phyloP scores from a whole-genome alignment of 176 grass and related monocot genomes.

The Oryza meyeriana region DNA sequence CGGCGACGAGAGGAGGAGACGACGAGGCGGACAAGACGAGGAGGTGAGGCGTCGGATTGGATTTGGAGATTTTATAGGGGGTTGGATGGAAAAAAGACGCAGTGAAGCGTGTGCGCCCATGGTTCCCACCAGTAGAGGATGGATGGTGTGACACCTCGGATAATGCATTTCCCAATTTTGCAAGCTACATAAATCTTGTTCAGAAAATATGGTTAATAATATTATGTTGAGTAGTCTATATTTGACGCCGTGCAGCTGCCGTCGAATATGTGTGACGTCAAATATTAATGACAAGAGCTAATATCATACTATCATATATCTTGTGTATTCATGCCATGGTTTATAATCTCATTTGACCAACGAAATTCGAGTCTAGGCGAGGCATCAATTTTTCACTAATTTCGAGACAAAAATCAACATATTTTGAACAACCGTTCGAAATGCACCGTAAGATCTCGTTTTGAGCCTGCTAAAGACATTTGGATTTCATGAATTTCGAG shows the following conservation, averaged over 20 bases:
- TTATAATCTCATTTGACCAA: background rate
- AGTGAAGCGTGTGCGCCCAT: conserved; percentile 20
- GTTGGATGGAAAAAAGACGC: background rate
- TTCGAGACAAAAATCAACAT: rapidly evolving
- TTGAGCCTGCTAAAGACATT: no score
- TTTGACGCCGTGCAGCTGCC: no score
- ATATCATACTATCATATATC: background rate
- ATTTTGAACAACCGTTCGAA: background rate
- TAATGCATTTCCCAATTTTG: background rate
- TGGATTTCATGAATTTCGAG: background rate
- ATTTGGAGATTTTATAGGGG: conserved; percentile 23
- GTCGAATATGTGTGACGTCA: no score
- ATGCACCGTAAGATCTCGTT: background rate
- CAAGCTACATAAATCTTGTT: background rate
- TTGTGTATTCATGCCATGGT: background rate
- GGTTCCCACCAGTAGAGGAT: background rate
- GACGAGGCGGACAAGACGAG: background rate
- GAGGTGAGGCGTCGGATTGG: background rate
- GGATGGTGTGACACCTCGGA: conserved; percentile 10
- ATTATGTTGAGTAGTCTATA: no score
- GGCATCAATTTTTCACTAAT: no score
- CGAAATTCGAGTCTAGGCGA: background rate
- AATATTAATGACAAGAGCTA: no score
- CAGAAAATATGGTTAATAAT: background rate
- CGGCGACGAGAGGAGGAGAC: conserved; percentile 3